A percentile compares a stretch with the other conserved stretches of the same genome.
Evolutionary conservation across 768 basidiomycete species (phyloP).

Genomic region (Phaeotremella skinneri): DNA sequence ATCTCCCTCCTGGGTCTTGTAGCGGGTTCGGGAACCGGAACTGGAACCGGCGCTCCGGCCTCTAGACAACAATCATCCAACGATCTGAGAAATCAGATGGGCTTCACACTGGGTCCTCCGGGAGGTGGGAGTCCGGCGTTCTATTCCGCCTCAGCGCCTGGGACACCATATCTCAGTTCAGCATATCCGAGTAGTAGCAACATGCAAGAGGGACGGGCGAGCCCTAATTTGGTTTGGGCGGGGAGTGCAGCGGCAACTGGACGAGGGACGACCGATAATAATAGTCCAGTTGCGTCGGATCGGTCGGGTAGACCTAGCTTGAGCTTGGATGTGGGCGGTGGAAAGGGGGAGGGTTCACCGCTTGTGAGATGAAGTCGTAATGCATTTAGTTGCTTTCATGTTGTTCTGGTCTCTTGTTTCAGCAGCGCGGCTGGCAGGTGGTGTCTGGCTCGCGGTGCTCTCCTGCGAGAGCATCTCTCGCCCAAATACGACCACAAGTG

Average conservation of each 20-base stretch:
- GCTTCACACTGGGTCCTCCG: background rate
- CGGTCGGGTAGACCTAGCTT: background rate
- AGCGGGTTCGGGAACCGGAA: slow-evolving; percentile 8
- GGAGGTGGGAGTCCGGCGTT: background rate
- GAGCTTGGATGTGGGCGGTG: background rate
- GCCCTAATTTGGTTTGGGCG: slow-evolving; percentile 1
- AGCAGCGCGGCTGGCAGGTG: no score
- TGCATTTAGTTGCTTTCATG: no score
- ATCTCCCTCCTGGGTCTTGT: slow-evolving; percentile 43
- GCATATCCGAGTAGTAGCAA: slow-evolving; percentile 4
- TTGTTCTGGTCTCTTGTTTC: no score
- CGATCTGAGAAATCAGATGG: slow-evolving; percentile 9
- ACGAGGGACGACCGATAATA: background rate
- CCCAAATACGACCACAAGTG: no score
- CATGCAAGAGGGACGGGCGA: background rate
- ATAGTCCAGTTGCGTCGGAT: background rate
- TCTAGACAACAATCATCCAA: slow-evolving; percentile 10
- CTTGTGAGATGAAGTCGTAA: no score
- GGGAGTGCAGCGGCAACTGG: background rate
- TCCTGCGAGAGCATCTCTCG: no score
- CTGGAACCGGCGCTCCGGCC: background rate
- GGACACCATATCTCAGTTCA: slow-evolving; percentile 15
- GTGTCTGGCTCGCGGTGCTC: no score
- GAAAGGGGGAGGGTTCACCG: background rate
- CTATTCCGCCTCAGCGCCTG: slow-evolving; percentile 20